These are phyloP conservation scores for Trifolium dubium DNA, from an alignment of 306 rosid genomes.

Conservation along the genomic window DNA sequence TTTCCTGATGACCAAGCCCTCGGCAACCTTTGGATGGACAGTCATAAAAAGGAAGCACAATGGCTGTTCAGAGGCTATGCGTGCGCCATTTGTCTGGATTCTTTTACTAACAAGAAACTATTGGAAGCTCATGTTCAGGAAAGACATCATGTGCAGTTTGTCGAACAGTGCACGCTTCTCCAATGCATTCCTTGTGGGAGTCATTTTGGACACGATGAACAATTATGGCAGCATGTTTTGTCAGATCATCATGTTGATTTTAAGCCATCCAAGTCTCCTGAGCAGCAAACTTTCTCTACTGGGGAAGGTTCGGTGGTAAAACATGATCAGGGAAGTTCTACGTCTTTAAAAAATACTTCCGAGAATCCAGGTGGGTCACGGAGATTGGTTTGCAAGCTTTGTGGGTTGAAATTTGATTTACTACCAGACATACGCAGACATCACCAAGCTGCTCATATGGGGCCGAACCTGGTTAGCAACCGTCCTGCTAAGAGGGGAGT, in stretches of 20 bases:
- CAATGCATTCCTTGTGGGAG: slow-evolving; percentile 97
- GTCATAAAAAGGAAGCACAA: slow-evolving; percentile 98
- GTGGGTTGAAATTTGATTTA: slow-evolving; percentile 95
- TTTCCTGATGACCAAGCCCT: slow-evolving; percentile 78
- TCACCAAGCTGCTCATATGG: slow-evolving; percentile 99
- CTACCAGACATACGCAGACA: slow-evolving; percentile 98
- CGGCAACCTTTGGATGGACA: slow-evolving; percentile 90
- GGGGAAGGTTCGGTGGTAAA: slow-evolving; percentile 62
- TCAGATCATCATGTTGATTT: slow-evolving; percentile 72
- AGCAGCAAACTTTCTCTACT: slow-evolving; percentile 54
- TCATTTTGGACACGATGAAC: slow-evolving; percentile 84
- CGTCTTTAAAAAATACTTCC: slow-evolving; percentile 59
- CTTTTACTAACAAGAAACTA: slow-evolving; percentile 86
- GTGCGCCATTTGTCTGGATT: slow-evolving; percentile 95
- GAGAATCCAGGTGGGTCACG: slow-evolving; percentile 64
- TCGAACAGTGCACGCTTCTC: slow-evolving; percentile 96
- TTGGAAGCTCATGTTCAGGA: slow-evolving; percentile 97
- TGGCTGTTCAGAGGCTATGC: slow-evolving; percentile 97
- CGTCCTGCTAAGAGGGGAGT: slow-evolving; percentile 82
- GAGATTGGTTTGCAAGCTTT: slow-evolving; percentile 85
- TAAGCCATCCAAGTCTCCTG: slow-evolving; percentile 63
- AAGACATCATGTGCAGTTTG: slow-evolving; percentile 91
- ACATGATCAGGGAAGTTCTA: slow-evolving; percentile 56
- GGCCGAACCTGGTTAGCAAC: slow-evolving; percentile 68
- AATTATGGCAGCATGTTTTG: slow-evolving; percentile 90